These are phyloP conservation scores for Funneliformis mosseae DNA, from an alignment of 192 early-diverging fungal species.

Conservation along the genomic window DNA sequence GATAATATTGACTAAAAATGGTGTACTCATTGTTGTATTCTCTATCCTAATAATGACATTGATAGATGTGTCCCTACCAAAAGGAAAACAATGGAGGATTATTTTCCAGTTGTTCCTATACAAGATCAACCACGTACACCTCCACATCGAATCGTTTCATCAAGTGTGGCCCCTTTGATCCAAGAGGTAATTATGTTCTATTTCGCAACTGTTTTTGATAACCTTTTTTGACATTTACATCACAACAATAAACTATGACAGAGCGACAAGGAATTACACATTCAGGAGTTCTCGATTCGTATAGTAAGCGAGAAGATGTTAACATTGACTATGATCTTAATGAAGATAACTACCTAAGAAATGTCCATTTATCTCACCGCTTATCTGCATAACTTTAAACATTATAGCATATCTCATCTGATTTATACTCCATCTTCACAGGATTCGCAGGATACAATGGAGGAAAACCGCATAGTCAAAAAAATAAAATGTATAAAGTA, in stretches of 20 bases:
- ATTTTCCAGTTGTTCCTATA: not conserved
- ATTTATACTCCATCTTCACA: slow-evolving; percentile 14
- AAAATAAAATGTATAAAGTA: slow-evolving; percentile 23
- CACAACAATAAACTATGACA: not conserved
- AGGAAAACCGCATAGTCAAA: slow-evolving; percentile 16
- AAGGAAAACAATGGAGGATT: not conserved
- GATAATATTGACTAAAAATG: not conserved
- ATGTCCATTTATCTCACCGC: not conserved
- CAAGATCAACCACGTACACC: not conserved
- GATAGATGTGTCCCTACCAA: not conserved
- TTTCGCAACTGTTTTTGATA: not conserved
- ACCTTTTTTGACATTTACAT: slow-evolving; percentile 15
- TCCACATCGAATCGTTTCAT: not conserved
- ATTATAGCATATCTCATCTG: slow-evolving; percentile 11
- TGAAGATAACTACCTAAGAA: slow-evolving; percentile 13
- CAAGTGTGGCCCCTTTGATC: not conserved
- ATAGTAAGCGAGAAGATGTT: not conserved
- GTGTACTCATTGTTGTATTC: slow-evolving; percentile 12
- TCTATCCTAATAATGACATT: slow-evolving; percentile 4
- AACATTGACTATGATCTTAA: slow-evolving; percentile 8
- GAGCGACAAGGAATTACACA: slow-evolving; percentile 1
- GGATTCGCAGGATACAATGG: slow-evolving; percentile 11
- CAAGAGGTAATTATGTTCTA: slow-evolving; percentile 19
- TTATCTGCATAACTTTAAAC: slow-evolving; percentile 2
- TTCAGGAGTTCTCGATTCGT: slow-evolving; percentile 5